phyloP scores from a whole-genome alignment of 2,329 filamentous ascomycete genomes.

The Fusarium foetens region DNA sequence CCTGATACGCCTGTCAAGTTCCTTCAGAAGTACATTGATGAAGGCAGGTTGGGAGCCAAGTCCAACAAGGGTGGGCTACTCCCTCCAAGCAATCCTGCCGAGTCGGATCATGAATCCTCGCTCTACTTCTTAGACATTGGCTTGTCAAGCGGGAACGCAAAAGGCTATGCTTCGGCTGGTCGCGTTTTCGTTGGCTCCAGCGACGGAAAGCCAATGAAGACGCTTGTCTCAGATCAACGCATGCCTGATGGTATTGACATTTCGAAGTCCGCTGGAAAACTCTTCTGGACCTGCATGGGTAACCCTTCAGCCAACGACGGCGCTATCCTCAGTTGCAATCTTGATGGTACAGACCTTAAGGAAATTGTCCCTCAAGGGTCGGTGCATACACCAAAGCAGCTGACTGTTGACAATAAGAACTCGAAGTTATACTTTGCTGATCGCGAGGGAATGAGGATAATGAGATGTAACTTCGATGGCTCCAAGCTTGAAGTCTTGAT shows the following conservation, averaged over 20 bases:
- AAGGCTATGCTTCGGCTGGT: neutral
- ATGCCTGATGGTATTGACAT: conserved; percentile 11
- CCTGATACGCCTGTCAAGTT: conserved; percentile 2
- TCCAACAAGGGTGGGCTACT: conserved; percentile 3
- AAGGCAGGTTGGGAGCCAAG: conserved; percentile 6
- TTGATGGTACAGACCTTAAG: neutral
- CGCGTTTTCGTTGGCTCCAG: neutral
- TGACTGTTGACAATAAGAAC: neutral
- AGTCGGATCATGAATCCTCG: fast-evolving
- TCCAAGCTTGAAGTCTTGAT: neutral
- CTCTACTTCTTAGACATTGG: conserved; percentile 10
- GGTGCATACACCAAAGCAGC: conserved; percentile 1
- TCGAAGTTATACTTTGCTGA: conserved; percentile 1
- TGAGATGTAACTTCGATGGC: conserved; percentile 1
- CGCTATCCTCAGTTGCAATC: neutral
- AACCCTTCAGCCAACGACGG: neutral
- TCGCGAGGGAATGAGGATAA: conserved; percentile 1
- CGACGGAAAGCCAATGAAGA: neutral
- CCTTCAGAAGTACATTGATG: conserved; percentile 2
- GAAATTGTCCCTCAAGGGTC: neutral
- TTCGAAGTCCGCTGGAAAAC: neutral
- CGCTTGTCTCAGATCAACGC: neutral
- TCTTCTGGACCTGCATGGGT: conserved; percentile 6
- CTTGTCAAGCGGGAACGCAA: fast-evolving
- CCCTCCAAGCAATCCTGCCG: fast-evolving